Evolutionary conservation across 805 yeast genomes (phyloP).

Genomic region (Zygosaccharomyces rouxii): DNA sequence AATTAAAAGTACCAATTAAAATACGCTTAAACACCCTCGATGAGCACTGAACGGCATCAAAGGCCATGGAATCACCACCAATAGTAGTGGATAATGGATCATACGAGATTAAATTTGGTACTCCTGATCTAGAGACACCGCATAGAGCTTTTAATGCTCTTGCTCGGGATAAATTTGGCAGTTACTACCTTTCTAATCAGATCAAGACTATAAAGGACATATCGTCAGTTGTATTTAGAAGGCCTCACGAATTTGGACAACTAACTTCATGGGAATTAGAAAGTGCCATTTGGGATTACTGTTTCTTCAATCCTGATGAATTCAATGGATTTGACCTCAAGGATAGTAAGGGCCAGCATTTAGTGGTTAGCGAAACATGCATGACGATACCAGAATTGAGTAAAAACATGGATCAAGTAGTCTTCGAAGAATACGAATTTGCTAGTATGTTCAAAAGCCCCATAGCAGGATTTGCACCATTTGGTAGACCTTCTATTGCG

Average conservation of each 20-base stretch:
- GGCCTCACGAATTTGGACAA: conserved; percentile 90
- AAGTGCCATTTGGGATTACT: conserved; percentile 85
- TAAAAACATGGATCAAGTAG: conserved; percentile 80
- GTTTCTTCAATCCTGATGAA: conserved; percentile 46
- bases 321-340: conserved; percentile 42
- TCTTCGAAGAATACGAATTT: conserved; percentile 92
- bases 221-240: conserved; percentile 63
- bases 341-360: conserved; percentile 47
- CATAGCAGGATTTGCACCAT: conserved; percentile 58
- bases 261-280: conserved; percentile 88
- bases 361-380: conserved; percentile 76
- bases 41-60: not conserved
- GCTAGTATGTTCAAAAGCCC: conserved; percentile 63
- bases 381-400: conserved; percentile 77
- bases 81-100: conserved; percentile 89
- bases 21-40: not conserved
- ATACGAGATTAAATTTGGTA: conserved; percentile 68
- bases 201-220: conserved; percentile 60
- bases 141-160: conserved; percentile 61
- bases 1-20: not conserved
- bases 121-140: conserved; percentile 41
- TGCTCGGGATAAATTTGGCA: conserved; percentile 69
- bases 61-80: conserved; percentile 22
- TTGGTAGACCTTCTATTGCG: conserved; percentile 38
- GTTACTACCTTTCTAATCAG: conserved; percentile 69